Conservation (phyloP, 768 basidiomycete genomes). For the Lentinula sp. region DNA sequence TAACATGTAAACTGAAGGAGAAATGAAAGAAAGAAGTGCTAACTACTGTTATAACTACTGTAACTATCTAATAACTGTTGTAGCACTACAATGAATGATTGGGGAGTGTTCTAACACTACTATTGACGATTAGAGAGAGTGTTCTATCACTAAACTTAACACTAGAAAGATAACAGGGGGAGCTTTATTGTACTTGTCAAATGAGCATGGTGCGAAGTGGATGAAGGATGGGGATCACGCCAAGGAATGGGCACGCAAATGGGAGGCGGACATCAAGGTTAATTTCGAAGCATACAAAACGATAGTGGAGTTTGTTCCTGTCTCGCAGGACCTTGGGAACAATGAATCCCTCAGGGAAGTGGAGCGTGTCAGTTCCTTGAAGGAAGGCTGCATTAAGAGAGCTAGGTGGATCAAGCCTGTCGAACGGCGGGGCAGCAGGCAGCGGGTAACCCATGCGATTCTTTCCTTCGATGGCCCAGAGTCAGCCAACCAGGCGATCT, state of each 20-base stretch:
- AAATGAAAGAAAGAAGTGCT: no score
- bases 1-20: no score
- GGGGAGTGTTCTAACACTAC: no score
- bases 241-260: not conserved
- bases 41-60: no score
- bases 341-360: not conserved
- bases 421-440: slow-evolving; percentile 8
- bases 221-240: not conserved
- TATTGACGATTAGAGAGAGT: no score
- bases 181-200: not conserved
- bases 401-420: slow-evolving; percentile 22
- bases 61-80: no score
- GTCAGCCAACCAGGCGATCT: slow-evolving; percentile 18
- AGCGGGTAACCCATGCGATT: slow-evolving; percentile 17
- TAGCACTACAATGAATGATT: no score
- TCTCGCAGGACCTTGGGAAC: slow-evolving; percentile 7
- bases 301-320: slow-evolving; percentile 18
- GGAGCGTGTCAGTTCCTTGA: slow-evolving; percentile 12
- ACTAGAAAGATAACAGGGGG: not conserved
- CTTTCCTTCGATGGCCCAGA: slow-evolving; percentile 12
- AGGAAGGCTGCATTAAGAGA: not conserved
- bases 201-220: not conserved
- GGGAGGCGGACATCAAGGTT: not conserved
- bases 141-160: no score
- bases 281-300: not conserved